Base-by-base conservation (phyloP, 345 rosid genomes). In the Carallia pectinifolia region DNA sequence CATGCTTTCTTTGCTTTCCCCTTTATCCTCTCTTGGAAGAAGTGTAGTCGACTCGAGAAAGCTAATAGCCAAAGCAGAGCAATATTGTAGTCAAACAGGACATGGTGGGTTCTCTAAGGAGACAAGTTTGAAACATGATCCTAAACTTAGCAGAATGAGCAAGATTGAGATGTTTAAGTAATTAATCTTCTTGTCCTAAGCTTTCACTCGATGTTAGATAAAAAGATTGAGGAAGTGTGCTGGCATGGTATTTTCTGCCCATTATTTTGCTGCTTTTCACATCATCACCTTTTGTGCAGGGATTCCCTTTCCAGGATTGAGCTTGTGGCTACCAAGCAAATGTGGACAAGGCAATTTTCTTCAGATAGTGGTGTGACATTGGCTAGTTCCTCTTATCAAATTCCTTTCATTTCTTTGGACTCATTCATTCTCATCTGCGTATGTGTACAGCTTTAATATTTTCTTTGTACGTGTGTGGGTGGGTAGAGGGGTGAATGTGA, bases 271-370 rank as follows among this genome's bases (percentile, higher is more conserved):
- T 17, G n/a, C 0, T 52, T 62, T 17, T 33, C 16, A 5, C 29
- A n/a, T 2, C 5, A 23, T 69, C 38, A 65, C 34, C 52, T 72
- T 62, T n/a, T 73, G 61, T 53, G 53, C 79, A 85, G 85, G 74
- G 79, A 80, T 71, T 70, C 59, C 53, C 38, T 73, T 68, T 27
- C 74, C 74, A 80, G 62, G 71, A 65, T 76, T 59, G 72, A 70
- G 71, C 80, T 54, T 38, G 74, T 71, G 50, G 53, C 79, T 67
- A 16, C 81, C 72, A 71, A 83, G 72, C 82, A 75, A 71, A 73
- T 64, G 54, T 86, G 66, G 67, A 71, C 29, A 39, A 71, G 61
- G 55, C 6, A 30, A 53, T 71, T 62, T 70, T 61, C 66, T 62
- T 62, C 74, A 6, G 68, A 70, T n/a, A 62, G 53, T 54, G 67